These are phyloP conservation scores for Sphaerobolus stellatus DNA, from an alignment of 1,284 basidiomycete species.

Conservation along the genomic window DNA sequence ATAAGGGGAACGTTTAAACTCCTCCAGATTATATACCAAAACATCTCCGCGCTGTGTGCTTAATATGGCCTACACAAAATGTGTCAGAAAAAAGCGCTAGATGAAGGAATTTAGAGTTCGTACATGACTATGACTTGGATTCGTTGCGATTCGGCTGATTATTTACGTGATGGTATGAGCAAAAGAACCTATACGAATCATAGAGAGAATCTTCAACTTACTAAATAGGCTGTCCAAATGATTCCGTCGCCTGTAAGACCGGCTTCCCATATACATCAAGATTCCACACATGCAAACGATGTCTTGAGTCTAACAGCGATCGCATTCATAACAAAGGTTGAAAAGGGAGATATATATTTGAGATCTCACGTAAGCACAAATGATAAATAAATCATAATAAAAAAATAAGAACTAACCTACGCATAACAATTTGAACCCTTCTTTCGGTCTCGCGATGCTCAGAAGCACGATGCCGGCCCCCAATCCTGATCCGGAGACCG, in stretches of 20 bases:
- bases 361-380: background rate
- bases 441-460: conserved; percentile 1
- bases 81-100: background rate
- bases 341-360: no score
- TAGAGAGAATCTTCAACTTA: background rate
- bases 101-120: background rate
- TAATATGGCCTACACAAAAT: conserved; percentile 1
- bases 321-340: no score
- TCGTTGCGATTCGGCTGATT: conserved; percentile 4
- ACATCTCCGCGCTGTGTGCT: background rate
- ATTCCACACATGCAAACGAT: conserved; percentile 9
- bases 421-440: conserved; percentile 8
- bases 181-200: background rate
- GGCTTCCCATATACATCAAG: conserved; percentile 4
- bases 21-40: background rate
- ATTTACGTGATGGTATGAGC: background rate
- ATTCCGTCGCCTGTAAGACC: background rate
- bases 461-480: conserved; percentile 9
- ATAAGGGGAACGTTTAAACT: conserved; percentile 2
- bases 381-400: background rate
- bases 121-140: conserved; percentile 6
- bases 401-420: background rate
- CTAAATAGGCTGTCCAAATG: background rate
- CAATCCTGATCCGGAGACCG: no score
- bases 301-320: no score